Evolutionary conservation across 2,329 filamentous ascomycete species (phyloP), one percentile per base, ranked within the genome.

Genomic region (Ascochyta rabiei): DNA sequence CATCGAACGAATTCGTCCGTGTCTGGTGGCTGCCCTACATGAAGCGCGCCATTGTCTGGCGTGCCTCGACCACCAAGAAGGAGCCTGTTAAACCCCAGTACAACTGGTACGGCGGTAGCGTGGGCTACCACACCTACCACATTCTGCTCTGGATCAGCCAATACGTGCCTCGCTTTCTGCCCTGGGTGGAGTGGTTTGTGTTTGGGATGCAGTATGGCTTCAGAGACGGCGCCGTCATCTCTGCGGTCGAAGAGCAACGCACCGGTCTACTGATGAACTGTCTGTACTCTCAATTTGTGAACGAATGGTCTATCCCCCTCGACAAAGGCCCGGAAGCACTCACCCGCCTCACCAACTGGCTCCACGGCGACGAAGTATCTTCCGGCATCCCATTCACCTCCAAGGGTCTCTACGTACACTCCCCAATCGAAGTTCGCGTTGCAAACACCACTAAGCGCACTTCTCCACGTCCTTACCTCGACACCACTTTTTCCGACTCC

Each of bases 11-110:
- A 75, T 99, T 93, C 70, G 91, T 96, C 23, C 85, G 95, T 24
- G 91, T 97, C 24, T 99, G 95, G 93, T 99, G 95, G 95, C 87
- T 96, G 71, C 95, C 95, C 0, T 96, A 98, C 77, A 91, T 90
- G 71, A 86, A 91, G 51, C 85, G 91, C 40, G 91, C 91, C 0
- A 90, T 98, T 42, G 84, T 96, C 40, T 99, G 95, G 95, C 85
- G 86, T 35, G 95, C 92, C n/a, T 84, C 91, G 42, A 89, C 89
- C 72, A 91, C 90, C 0, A 79, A 85, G 8, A 84, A 88, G 52
- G 80, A 86, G 0, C 77, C 82, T 35, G 77, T 78, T 15, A 77
- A 84, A 6, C 86, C 89, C 2, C 83, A 83, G 1, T 80, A 78
- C 48, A 89, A 84, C 67, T 97, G 91, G 79, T 96, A 96, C 68